phyloP scores from a whole-genome alignment of 257 asterid species.

The Mentha longifolia region DNA sequence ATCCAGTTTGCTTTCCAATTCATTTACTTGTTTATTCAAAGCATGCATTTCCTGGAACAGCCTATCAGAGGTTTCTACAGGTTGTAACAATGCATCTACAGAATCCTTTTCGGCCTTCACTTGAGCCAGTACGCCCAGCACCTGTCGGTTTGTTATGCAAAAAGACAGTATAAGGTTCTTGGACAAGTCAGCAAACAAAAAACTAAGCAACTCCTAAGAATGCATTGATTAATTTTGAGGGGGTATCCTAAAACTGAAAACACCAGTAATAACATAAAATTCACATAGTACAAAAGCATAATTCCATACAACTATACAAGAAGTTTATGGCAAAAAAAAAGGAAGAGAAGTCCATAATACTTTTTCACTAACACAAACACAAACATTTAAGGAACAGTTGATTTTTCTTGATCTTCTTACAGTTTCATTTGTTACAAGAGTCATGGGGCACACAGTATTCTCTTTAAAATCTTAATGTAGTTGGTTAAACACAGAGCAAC shows the following conservation, averaged over 20 bases:
- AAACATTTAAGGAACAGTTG: background rate
- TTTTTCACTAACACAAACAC: background rate
- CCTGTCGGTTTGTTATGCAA: slow-evolving; percentile 45
- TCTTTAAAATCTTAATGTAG: background rate
- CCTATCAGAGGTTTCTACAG: slow-evolving; percentile 86
- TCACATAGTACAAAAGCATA: background rate
- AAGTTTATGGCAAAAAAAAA: background rate
- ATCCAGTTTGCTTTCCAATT: slow-evolving; percentile 79
- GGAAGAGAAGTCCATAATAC: background rate
- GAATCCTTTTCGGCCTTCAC: slow-evolving; percentile 81
- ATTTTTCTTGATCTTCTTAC: background rate
- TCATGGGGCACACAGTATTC: background rate
- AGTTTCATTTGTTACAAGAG: slow-evolving; percentile 5
- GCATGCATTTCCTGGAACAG: slow-evolving; percentile 70
- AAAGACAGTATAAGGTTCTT: slow-evolving; percentile 10
- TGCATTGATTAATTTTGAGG: slow-evolving; percentile 9
- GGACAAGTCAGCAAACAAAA: background rate
- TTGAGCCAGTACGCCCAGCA: slow-evolving; percentile 87
- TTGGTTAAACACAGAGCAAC: no score
- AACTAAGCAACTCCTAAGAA: no score
- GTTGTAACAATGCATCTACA: slow-evolving; percentile 76
- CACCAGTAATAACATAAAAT: slow-evolving; percentile 3
- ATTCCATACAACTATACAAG: slow-evolving; percentile 14
- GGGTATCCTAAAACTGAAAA: slow-evolving; percentile 7
- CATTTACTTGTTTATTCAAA: slow-evolving; percentile 71